Conservation (phyloP, 768 basidiomycete genomes). For the Termitomyces sp. region DNA sequence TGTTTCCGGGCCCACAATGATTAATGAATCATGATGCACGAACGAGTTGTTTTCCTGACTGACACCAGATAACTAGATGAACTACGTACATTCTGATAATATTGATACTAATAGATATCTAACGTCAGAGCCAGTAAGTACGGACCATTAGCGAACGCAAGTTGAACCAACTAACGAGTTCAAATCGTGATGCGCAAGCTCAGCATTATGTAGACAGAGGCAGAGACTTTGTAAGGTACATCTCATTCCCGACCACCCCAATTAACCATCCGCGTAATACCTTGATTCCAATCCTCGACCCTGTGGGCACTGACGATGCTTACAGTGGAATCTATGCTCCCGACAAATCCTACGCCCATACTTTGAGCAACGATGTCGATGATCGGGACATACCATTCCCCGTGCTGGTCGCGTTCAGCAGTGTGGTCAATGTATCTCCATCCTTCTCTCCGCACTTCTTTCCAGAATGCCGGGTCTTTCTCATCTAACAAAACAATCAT, state of each 20-base stretch:
- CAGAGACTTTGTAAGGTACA: not conserved
- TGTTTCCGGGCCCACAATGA: no score
- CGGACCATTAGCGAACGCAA: no score
- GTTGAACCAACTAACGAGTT: no score
- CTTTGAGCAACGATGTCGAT: slow-evolving; percentile 56
- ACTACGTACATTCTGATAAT: no score
- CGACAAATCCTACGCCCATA: slow-evolving; percentile 53
- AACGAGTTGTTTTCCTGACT: no score
- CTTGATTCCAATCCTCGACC: slow-evolving; percentile 56
- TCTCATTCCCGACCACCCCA: slow-evolving; percentile 14
- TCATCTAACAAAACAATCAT: slow-evolving; percentile 34
- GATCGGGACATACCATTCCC: slow-evolving; percentile 46
- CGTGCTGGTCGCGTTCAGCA: slow-evolving; percentile 26
- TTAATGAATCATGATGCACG: no score
- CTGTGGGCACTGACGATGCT: slow-evolving; percentile 47
- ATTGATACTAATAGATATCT: no score
- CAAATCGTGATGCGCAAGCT: no score
- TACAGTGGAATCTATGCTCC: slow-evolving; percentile 54
- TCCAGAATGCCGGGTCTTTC: slow-evolving; percentile 38
- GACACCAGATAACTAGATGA: no score
- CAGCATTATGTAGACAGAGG: no score
- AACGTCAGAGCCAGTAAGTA: no score
- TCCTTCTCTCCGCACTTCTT: slow-evolving; percentile 31
- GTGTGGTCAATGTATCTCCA: slow-evolving; percentile 44
- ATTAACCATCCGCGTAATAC: slow-evolving; percentile 31